Percentiles rank a stretch among this genome's conserved stretches.
Conservation (phyloP, 1,284 basidiomycete species). For the Meira nashicola region DNA sequence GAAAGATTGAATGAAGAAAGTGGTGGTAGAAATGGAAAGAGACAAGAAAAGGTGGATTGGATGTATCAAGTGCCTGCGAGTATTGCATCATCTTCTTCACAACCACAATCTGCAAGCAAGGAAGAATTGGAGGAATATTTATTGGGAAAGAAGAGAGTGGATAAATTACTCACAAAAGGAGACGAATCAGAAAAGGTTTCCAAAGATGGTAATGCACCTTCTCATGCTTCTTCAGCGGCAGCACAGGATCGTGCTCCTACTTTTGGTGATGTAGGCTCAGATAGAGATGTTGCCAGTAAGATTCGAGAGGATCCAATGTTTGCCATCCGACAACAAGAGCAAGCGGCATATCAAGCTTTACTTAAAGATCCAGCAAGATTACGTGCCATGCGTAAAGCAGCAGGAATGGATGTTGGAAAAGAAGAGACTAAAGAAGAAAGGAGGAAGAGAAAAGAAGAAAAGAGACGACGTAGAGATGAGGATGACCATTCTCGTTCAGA, state of each 20-base stretch:
- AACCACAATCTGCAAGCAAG: not conserved
- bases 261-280: conserved; percentile 65
- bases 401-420: conserved; percentile 62
- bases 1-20: conserved; percentile 73
- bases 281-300: conserved; percentile 82
- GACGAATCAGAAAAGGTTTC: conserved; percentile 9
- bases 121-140: conserved; percentile 94
- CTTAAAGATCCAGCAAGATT: conserved; percentile 86
- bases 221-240: conserved; percentile 17
- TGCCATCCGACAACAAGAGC: conserved; percentile 95
- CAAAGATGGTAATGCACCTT: conserved; percentile 20
- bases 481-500: conserved; percentile 50
- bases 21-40: conserved; percentile 74
- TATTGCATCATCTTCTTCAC: conserved; percentile 63
- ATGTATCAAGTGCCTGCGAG: conserved; percentile 95
- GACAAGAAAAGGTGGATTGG: conserved; percentile 92
- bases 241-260: conserved; percentile 11
- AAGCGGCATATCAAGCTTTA: conserved; percentile 81
- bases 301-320: conserved; percentile 92
- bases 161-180: conserved; percentile 72
- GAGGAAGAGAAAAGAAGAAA: conserved; percentile 60
- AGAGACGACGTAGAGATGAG: conserved; percentile 60
- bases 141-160: conserved; percentile 95
- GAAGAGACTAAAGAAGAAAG: conserved; percentile 53
- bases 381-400: conserved; percentile 55